These are phyloP conservation scores for Sinapis alba DNA, from an alignment of 441 rosid genomes.

Conservation along the genomic window DNA sequence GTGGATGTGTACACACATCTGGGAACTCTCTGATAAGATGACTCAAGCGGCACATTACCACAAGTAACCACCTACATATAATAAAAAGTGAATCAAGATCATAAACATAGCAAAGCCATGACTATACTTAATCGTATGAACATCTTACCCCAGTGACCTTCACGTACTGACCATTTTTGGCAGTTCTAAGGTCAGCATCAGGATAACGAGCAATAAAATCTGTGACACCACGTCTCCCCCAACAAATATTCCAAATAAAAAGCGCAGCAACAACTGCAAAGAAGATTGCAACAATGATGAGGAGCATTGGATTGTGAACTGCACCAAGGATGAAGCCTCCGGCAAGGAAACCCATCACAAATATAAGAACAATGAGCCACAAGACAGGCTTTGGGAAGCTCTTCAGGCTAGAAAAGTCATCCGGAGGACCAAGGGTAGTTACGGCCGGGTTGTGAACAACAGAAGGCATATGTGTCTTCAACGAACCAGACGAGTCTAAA, in stretches of 20 bases:
- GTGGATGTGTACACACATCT: slow-evolving; percentile 98
- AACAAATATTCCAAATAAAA: slow-evolving; percentile 85
- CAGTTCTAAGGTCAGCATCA: slow-evolving; percentile 94
- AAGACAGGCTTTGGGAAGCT: slow-evolving; percentile 91
- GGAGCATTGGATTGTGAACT: slow-evolving; percentile 94
- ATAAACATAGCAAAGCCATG: slow-evolving; percentile 15
- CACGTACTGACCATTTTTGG: slow-evolving; percentile 97
- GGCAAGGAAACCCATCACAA: slow-evolving; percentile 97
- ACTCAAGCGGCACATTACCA: slow-evolving; percentile 96
- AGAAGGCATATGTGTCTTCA: slow-evolving; percentile 67
- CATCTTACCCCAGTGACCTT: slow-evolving; percentile 93
- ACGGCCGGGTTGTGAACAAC: slow-evolving; percentile 86
- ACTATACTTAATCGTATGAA: neutral
- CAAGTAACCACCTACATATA: slow-evolving; percentile 90
- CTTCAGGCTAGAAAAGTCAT: slow-evolving; percentile 75
- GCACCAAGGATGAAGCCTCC: slow-evolving; percentile 99
- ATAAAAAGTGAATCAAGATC: slow-evolving; percentile 15
- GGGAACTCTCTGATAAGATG: slow-evolving; percentile 93
- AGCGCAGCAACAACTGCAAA: slow-evolving; percentile 79
- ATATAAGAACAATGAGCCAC: slow-evolving; percentile 91
- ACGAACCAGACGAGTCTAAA: slow-evolving; percentile 77
- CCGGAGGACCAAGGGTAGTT: slow-evolving; percentile 79
- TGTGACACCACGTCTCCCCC: slow-evolving; percentile 80
- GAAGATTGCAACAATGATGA: slow-evolving; percentile 82
- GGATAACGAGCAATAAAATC: slow-evolving; percentile 80